Conservation (phyloP, 202 grass and related monocot species). For the Eragrostis tef region DNA sequence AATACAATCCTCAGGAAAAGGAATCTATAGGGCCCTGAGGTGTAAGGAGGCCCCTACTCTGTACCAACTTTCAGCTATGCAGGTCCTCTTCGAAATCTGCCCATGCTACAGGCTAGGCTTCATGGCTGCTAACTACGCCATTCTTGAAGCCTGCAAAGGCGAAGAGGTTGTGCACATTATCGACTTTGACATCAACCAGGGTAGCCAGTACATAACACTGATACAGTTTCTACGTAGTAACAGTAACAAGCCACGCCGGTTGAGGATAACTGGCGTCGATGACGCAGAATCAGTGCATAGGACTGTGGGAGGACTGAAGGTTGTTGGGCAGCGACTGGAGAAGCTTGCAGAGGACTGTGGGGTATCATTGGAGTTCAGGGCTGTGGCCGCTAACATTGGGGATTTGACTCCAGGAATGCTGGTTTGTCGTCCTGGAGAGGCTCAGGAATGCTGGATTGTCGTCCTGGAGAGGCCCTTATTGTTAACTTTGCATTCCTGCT, state of each 20-base stretch:
- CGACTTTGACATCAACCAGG: constrained; percentile 98
- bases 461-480: constrained; percentile 69
- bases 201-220: constrained; percentile 88
- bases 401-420: constrained; percentile 90
- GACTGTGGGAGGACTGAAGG: constrained; percentile 79
- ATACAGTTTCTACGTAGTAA: constrained; percentile 66
- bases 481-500: constrained; percentile 97
- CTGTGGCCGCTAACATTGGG: constrained; percentile 69
- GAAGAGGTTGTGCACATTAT: constrained; percentile 89
- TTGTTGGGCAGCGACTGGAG: constrained; percentile 86
- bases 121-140: constrained; percentile 93
- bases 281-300: constrained; percentile 93
- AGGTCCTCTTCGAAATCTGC: constrained; percentile 94
- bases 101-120: constrained; percentile 92
- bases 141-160: constrained; percentile 80
- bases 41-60: constrained; percentile 87
- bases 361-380: constrained; percentile 81
- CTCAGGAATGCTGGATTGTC: constrained; percentile 83
- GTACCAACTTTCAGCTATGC: constrained; percentile 96
- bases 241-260: constrained; percentile 60
- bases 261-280: constrained; percentile 95
- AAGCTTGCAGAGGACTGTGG: constrained; percentile 74
- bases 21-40: constrained; percentile 88
- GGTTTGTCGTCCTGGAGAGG: constrained; percentile 73
- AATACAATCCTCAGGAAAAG: constrained; percentile 78